These are phyloP conservation scores for Warburgia ugandensis DNA, from an alignment of 164 flowering plant genomes.

Conservation along the genomic window DNA sequence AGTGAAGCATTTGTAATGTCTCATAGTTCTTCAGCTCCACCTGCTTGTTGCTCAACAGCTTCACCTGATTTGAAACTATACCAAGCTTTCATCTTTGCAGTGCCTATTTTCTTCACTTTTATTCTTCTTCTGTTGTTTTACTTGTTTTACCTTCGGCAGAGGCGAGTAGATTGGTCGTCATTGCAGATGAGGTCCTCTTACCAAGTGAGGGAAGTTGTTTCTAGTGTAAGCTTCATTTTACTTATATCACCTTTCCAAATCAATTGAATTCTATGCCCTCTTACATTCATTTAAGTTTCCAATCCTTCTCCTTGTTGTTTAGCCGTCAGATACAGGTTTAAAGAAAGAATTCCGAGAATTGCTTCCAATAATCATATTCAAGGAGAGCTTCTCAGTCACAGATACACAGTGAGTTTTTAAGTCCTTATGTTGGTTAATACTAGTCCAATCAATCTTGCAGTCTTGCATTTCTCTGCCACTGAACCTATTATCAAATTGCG, in stretches of 20 bases:
- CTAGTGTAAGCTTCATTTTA: constrained; percentile 35
- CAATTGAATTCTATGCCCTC: neutral
- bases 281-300: neutral
- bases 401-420: constrained; percentile 63
- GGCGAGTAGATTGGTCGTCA: constrained; percentile 54
- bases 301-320: constrained; percentile 5
- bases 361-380: constrained; percentile 71
- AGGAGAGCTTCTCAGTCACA: constrained; percentile 63
- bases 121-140: constrained; percentile 48
- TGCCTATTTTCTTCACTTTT: constrained; percentile 54
- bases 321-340: constrained; percentile 49
- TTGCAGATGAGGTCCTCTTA: constrained; percentile 39
- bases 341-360: constrained; percentile 80
- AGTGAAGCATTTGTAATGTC: constrained; percentile 19
- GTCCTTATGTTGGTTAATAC: neutral
- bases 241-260: too few relatives aligned
- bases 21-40: constrained; percentile 20
- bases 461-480: neutral
- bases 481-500: neutral
- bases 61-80: constrained; percentile 45
- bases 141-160: constrained; percentile 56
- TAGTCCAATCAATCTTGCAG: neutral
- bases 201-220: constrained; percentile 9
- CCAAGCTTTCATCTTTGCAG: constrained; percentile 55
- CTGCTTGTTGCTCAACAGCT: constrained; percentile 26